Conservation (phyloP, 1,284 basidiomycete species). For the Moniliella sp. region DNA sequence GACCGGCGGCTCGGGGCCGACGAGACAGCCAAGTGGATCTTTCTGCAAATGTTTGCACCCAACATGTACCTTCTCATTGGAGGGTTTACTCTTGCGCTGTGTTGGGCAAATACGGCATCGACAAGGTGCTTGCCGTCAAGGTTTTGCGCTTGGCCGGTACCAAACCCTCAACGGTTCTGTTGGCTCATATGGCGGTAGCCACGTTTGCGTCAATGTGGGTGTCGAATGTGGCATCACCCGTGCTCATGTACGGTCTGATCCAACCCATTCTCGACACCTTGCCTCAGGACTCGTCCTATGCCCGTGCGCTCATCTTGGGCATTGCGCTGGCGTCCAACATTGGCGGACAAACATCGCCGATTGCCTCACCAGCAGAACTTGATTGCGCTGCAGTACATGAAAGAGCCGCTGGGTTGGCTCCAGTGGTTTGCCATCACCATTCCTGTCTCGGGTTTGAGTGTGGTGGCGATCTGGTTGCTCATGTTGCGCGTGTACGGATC, state of each 20-base stretch:
- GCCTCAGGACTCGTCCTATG: constrained; percentile 66
- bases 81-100: constrained; percentile 99
- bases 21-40: constrained; percentile 57
- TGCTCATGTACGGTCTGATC: constrained; percentile 88
- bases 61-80: constrained; percentile 53
- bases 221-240: constrained; percentile 93
- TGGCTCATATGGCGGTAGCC: constrained; percentile 86
- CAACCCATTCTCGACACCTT: constrained; percentile 85
- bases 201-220: constrained; percentile 99
- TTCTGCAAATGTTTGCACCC: constrained; percentile 51
- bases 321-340: constrained; percentile 95
- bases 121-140: constrained; percentile 67
- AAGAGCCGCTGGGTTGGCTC: constrained; percentile 64
- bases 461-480: constrained; percentile 73
- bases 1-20: constrained; percentile 43
- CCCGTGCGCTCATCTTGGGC: constrained; percentile 72
- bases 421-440: constrained; percentile 84
- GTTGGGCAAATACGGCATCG: constrained; percentile 86
- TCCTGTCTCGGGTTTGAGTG: constrained; percentile 64
- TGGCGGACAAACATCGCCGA: constrained; percentile 79
- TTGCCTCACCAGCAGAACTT: constrained; percentile 88
- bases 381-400: constrained; percentile 73
- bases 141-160: constrained; percentile 75
- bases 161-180: constrained; percentile 61
- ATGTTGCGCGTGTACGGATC: constrained; percentile 66